Conservation (phyloP, 2,329 filamentous ascomycete genomes). For the Aspergillus ustus region DNA sequence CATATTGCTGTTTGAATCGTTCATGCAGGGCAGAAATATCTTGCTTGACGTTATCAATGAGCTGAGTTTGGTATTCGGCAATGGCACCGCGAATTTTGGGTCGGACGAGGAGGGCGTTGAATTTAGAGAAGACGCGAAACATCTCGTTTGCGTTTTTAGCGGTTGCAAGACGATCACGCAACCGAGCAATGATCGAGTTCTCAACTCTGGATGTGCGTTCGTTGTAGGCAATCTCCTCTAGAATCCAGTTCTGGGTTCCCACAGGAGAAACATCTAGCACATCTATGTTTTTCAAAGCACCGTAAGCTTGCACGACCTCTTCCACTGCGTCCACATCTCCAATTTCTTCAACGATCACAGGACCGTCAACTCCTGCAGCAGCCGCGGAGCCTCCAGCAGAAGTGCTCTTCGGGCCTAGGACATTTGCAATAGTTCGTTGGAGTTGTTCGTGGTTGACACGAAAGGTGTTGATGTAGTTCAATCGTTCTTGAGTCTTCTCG, state of each 20-base stretch:
- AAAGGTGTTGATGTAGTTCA: conserved; percentile 94
- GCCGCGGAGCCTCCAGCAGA: conserved; percentile 55
- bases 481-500: conserved; percentile 81
- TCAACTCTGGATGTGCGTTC: conserved; percentile 96
- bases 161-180: conserved; percentile 89
- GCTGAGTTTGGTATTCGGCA: conserved; percentile 94
- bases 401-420: conserved; percentile 77
- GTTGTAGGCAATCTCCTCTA: conserved; percentile 94
- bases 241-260: conserved; percentile 89
- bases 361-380: conserved; percentile 57
- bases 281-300: conserved; percentile 91
- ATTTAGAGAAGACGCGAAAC: conserved; percentile 99
- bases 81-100: conserved; percentile 99
- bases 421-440: conserved; percentile 92
- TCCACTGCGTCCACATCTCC: conserved; percentile 96
- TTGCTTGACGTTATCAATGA: conserved; percentile 97
- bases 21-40: conserved; percentile 93
- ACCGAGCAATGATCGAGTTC: conserved; percentile 95
- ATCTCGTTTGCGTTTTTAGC: conserved; percentile 98
- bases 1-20: conserved; percentile 98
- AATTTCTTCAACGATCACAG: conserved; percentile 85
- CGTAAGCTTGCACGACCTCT: conserved; percentile 93
- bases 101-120: conserved; percentile 96
- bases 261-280: conserved; percentile 88
- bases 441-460: conserved; percentile 97